Base-by-base conservation (phyloP, 345 rosid species). In the Gossypium ekmanianum region DNA sequence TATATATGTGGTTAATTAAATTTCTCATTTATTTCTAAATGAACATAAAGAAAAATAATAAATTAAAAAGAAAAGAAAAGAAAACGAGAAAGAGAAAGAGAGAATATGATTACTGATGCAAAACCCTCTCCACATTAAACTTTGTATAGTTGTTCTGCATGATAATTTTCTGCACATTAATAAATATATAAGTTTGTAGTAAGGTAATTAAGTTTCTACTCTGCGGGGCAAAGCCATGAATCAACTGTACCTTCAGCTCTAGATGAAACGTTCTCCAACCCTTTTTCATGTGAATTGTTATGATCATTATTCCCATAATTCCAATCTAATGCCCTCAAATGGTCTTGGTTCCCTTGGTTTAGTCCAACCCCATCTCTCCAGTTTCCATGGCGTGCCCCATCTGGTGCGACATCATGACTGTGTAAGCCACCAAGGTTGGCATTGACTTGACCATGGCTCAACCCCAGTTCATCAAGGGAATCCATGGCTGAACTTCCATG, bases 211-310 rank as follows among this genome's bases (percentile, higher is more conserved):
- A 48, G 2, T 48, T 48, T 24, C 74, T 83, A 88, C 64, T 88
- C 92, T 48, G 89, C 78, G 62, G 90, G 93, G 81, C 82, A 86
- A 79, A 85, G 85, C 97, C 97, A 91, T 1, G 91, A 81, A 82
- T 89, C 97, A 62, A 88, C 87, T 7, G 88, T 77, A 74, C 83
- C 90, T 79, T 82, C 78, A 59, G 75, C 78, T 43, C 82, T 83
- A 39, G 87, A 78, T 57, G 88, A 79, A 76, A 81, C 83, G 73
- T 81, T 87, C 76, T 82, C 94, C 75, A 83, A 81, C 56, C 76
- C 73, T 68, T 87, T 85, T 4, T 84, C 90, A 73, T 74, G 83
- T 3, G 80, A 56, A 3, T 75, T 56, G 26, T n/a, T 72, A 43
- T 66, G n/a, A 47, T 68, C 39, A 64, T 9, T 4, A 65, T 1